Evolutionary conservation across 108 stramenopile genomes (phyloP).

Genomic region (Nannochloropsis gaditana): DNA sequence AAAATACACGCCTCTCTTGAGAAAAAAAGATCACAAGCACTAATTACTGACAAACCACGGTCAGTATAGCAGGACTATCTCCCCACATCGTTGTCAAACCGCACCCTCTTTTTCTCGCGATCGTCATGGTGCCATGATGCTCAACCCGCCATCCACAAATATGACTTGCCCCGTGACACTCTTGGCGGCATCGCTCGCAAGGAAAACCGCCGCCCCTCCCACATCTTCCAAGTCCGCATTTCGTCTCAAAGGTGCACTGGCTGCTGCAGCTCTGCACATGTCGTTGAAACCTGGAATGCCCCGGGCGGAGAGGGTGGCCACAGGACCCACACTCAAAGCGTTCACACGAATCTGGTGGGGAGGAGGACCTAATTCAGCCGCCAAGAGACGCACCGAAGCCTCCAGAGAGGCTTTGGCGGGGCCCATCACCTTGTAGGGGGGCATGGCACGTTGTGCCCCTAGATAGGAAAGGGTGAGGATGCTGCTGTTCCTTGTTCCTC

Average conservation of each 20-base stretch:
- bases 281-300: constrained; percentile 40
- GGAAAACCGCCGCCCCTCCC: constrained; percentile 31
- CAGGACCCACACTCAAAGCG: constrained; percentile 36
- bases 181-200: constrained; percentile 31
- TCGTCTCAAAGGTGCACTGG: constrained; percentile 34
- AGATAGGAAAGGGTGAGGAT: constrained; percentile 12
- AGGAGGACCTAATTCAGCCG: constrained; percentile 30
- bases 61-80: too few species aligned
- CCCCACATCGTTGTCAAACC: too few species aligned
- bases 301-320: constrained; percentile 35
- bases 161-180: constrained; percentile 42
- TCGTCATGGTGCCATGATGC: not conserved
- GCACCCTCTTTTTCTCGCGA: too few species aligned
- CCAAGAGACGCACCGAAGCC: constrained; percentile 38
- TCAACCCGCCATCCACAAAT: constrained; percentile 41
- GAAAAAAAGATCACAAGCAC: too few species aligned
- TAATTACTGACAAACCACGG: too few species aligned
- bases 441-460: not conserved
- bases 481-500: not conserved
- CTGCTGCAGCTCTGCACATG: constrained; percentile 31
- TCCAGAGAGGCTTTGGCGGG: constrained; percentile 46
- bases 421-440: constrained; percentile 44
- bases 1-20: too few species aligned
- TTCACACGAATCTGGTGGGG: constrained; percentile 28
- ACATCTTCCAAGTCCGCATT: constrained; percentile 31